phyloP scores from a whole-genome alignment of 1,284 basidiomycete genomes.

The Ganoderma meredithae region DNA sequence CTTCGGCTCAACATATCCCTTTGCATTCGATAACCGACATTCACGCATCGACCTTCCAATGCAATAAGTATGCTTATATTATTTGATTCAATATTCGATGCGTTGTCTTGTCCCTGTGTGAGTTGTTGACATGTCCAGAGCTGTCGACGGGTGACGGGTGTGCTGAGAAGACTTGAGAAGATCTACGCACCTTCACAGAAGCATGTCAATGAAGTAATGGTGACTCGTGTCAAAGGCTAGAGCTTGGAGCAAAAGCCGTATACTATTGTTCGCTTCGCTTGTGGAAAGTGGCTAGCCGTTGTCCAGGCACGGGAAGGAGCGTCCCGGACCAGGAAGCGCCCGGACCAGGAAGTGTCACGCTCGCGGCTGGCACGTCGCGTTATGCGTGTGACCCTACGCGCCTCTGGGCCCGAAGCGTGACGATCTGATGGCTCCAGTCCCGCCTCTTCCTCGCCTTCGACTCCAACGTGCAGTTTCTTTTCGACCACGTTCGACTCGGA shows the following conservation, averaged over 20 bases:
- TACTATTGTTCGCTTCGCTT: too few species aligned
- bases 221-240: too few species aligned
- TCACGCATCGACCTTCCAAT: not conserved
- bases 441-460: not conserved
- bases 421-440: conserved; percentile 1
- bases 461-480: not conserved
- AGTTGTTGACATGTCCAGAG: too few species aligned
- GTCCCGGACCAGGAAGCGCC: too few species aligned
- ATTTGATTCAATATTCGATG: not conserved
- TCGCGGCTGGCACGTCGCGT: conserved; percentile 15
- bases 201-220: too few species aligned
- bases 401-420: conserved; percentile 16
- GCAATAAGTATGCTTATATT: conserved; percentile 5
- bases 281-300: not conserved
- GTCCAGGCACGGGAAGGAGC: too few species aligned
- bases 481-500: not conserved
- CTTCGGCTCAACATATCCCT: not conserved
- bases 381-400: conserved; percentile 20
- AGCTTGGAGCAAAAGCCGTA: too few species aligned
- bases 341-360: not conserved
- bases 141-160: too few species aligned
- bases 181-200: too few species aligned
- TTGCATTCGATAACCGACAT: not conserved
- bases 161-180: too few species aligned
- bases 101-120: not conserved